phyloP scores from a whole-genome alignment of 2,329 filamentous ascomycete genomes.

The Trichoderma sp. region DNA sequence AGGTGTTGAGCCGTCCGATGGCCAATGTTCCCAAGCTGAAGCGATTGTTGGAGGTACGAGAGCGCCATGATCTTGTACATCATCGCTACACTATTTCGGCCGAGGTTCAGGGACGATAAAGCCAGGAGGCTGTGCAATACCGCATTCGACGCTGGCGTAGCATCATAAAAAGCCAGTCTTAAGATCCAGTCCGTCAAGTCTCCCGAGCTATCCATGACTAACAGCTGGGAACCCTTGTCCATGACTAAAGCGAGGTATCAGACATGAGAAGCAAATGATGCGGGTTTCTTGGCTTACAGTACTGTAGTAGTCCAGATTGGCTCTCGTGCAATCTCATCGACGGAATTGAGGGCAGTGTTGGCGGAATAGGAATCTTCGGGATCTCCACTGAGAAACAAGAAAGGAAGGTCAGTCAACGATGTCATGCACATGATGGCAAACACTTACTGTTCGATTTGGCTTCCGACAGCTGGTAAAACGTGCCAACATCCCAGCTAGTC shows the following conservation, averaged over 20 bases:
- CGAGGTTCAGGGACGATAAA: background rate
- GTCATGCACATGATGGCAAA: background rate
- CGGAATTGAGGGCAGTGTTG: background rate
- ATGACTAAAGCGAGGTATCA: background rate
- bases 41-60: conserved; percentile 5
- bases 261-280: no score
- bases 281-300: background rate
- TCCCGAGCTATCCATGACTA: conserved; percentile 6
- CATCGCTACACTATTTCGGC: background rate
- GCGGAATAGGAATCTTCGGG: conserved; percentile 5
- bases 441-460: background rate
- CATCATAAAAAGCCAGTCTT: conserved; percentile 9
- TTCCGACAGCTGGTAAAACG: background rate
- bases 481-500: conserved; percentile 3
- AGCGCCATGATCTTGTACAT: conserved; percentile 8
- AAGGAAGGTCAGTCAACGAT: background rate
- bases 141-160: conserved; percentile 10
- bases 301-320: conserved; percentile 10
- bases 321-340: background rate
- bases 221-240: conserved; percentile 5
- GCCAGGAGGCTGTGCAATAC: conserved; percentile 5
- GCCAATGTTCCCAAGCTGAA: background rate
- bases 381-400: background rate
- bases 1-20: conserved; percentile 9
- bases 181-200: conserved; percentile 7